Evolutionary conservation across 2,329 filamentous ascomycete genomes (phyloP).

Genomic region (Cladophialophora psammophila): DNA sequence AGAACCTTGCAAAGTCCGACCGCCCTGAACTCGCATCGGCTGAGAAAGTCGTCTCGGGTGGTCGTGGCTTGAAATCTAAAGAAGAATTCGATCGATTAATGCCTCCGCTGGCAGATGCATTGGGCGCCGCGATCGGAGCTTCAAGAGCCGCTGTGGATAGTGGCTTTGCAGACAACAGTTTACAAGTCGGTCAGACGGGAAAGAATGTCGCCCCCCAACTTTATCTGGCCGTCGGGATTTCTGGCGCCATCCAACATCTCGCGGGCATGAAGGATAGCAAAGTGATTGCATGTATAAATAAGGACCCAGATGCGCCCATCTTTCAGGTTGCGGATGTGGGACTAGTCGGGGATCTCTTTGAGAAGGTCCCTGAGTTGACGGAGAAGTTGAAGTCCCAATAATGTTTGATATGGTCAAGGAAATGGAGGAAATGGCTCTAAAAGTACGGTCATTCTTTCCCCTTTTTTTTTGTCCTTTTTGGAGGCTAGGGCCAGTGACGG

Average conservation of each 20-base stretch:
- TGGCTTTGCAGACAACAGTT: slow-evolving; percentile 96
- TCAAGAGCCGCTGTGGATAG: slow-evolving; percentile 95
- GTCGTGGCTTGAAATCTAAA: slow-evolving; percentile 94
- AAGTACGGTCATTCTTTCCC: no score
- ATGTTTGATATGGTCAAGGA: neutral
- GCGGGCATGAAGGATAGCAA: slow-evolving; percentile 99
- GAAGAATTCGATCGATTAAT: slow-evolving; percentile 96
- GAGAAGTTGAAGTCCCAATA: slow-evolving; percentile 77
- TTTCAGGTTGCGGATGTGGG: slow-evolving; percentile 98
- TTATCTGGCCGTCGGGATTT: slow-evolving; percentile 95
- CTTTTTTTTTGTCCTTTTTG: no score
- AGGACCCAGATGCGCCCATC: slow-evolving; percentile 94
- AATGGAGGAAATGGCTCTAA: neutral
- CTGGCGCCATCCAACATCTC: slow-evolving; percentile 95
- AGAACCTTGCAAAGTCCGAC: slow-evolving; percentile 91
- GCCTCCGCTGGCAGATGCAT: slow-evolving; percentile 85
- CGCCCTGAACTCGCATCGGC: slow-evolving; percentile 93
- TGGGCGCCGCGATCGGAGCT: slow-evolving; percentile 95
- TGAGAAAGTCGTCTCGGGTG: slow-evolving; percentile 86
- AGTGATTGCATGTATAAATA: slow-evolving; percentile 98
- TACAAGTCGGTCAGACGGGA: slow-evolving; percentile 97
- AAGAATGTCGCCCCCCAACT: slow-evolving; percentile 98
- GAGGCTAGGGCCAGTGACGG: no score
- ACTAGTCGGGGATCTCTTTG: slow-evolving; percentile 92
- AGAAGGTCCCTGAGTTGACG: slow-evolving; percentile 93